Evolutionary conservation across 78 protist species (phyloP).

Genomic region (Cavenderia fasciculata): DNA sequence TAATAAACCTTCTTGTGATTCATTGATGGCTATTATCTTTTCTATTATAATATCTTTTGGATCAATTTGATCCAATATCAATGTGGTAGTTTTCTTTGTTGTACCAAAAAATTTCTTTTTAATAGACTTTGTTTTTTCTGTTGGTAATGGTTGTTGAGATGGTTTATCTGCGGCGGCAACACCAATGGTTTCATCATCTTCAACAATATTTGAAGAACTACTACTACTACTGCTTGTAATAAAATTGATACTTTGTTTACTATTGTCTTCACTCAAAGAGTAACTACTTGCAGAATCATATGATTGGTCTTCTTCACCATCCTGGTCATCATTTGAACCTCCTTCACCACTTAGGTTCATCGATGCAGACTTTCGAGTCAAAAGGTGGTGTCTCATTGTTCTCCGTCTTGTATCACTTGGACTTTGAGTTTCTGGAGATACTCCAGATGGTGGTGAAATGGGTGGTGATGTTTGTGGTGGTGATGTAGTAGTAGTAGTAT

Average conservation of each 20-base stretch:
- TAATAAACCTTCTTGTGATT: neutral
- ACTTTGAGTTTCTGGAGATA: neutral
- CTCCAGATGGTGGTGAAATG: neutral
- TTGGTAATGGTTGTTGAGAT: neutral
- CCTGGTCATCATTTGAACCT: neutral
- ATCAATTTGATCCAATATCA: neutral
- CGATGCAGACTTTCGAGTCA: slow-evolving; percentile 38
- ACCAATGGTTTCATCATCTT: neutral
- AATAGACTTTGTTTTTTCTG: neutral
- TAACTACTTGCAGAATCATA: neutral
- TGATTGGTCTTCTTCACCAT: neutral
- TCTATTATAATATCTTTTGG: neutral
- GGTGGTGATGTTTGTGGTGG: neutral
- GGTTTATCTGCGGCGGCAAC: neutral
- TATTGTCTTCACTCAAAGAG: no score
- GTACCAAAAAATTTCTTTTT: slow-evolving; percentile 4
- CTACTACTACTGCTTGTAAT: neutral
- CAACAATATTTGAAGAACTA: neutral
- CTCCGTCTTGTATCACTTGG: neutral
- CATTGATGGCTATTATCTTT: neutral
- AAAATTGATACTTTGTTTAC: no score
- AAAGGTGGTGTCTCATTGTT: slow-evolving; percentile 9
- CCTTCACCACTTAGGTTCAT: neutral
- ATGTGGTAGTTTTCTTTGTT: neutral
- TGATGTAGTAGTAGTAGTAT: neutral